Conservation (phyloP, 495 filamentous ascomycete species). For the Penicillium longicatenatum region DNA sequence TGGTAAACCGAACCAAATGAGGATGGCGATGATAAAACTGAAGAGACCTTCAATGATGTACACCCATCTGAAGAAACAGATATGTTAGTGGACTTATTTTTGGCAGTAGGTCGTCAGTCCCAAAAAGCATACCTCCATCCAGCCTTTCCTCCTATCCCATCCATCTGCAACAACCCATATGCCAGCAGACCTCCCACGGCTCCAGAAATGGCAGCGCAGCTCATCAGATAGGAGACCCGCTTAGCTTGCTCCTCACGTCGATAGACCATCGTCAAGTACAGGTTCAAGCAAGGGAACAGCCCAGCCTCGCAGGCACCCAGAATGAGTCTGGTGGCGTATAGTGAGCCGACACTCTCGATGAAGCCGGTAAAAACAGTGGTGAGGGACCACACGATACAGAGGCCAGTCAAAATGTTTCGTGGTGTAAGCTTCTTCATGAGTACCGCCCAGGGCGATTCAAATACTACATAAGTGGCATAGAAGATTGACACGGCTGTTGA, state of each 20-base stretch:
- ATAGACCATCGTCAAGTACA: conserved; percentile 56
- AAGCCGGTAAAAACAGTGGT: conserved; percentile 57
- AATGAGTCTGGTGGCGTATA: conserved; percentile 61
- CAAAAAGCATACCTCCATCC: conserved; percentile 39
- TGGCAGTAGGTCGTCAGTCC: neutral
- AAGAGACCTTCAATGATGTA: conserved; percentile 59
- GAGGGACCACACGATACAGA: conserved; percentile 53
- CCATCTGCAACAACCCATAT: conserved; percentile 48
- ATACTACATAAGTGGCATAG: conserved; percentile 52
- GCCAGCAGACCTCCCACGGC: conserved; percentile 49
- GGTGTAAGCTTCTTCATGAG: conserved; percentile 51
- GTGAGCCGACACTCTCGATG: conserved; percentile 27
- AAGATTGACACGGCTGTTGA: conserved; percentile 53
- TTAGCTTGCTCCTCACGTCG: conserved; percentile 48
- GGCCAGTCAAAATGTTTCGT: conserved; percentile 39
- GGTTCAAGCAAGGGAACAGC: conserved; percentile 65
- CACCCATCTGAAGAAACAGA: conserved; percentile 35
- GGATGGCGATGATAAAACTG: conserved; percentile 49
- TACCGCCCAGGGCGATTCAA: conserved; percentile 47
- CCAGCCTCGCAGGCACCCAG: conserved; percentile 66
- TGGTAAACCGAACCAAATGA: conserved; percentile 58
- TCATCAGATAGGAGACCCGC: conserved; percentile 45
- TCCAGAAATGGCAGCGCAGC: conserved; percentile 45
- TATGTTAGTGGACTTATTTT: conserved; percentile 4
- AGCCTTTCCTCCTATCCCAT: conserved; percentile 42